Conservation (phyloP, 2,329 filamentous ascomycete genomes). For the Fusarium piperis region DNA sequence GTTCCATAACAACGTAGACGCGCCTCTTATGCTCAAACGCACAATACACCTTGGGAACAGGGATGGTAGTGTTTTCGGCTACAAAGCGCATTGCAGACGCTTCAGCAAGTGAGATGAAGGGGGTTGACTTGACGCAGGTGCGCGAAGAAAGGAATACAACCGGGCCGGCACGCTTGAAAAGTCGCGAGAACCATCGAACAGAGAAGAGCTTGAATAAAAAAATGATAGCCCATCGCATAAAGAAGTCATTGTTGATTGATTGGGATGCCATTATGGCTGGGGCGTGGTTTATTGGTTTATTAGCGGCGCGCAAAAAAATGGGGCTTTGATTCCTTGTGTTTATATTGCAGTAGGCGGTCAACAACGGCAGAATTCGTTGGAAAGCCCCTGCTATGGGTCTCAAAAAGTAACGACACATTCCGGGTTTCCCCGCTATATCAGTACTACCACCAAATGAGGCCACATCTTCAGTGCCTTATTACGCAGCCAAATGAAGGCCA, state of each 20-base stretch:
- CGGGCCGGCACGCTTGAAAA: not conserved
- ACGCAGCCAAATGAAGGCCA: not conserved
- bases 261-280: not conserved
- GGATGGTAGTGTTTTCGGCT: slow-evolving; percentile 27
- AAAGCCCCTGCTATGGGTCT: too few relatives aligned
- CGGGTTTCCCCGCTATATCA: not conserved
- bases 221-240: not conserved
- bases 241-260: not conserved
- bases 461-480: too few relatives aligned
- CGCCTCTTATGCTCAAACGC: slow-evolving; percentile 50
- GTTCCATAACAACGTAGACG: slow-evolving; percentile 59
- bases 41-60: slow-evolving; percentile 32
- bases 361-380: too few relatives aligned
- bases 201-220: not conserved
- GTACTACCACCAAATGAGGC: not conserved
- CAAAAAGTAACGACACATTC: not conserved
- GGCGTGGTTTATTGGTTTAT: not conserved
- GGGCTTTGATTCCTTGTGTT: too few relatives aligned
- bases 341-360: too few relatives aligned
- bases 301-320: too few relatives aligned
- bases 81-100: slow-evolving; percentile 33
- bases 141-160: not conserved
- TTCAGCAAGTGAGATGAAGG: slow-evolving; percentile 31
- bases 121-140: not conserved
- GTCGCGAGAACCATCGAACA: not conserved